Conservation (phyloP, 345 rosid genomes). For the Murraya koenigii region DNA sequence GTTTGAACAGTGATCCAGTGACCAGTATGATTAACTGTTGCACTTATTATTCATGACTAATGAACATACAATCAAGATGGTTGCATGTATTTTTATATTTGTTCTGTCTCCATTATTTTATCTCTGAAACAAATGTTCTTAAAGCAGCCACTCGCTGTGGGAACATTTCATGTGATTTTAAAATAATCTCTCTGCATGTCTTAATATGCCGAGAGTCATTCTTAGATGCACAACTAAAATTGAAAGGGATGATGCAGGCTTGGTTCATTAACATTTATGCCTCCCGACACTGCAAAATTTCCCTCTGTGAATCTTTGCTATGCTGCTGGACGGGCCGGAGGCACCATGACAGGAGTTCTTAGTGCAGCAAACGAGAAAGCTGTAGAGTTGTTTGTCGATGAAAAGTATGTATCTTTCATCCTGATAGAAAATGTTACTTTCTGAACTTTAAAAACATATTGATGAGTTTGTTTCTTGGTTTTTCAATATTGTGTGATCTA, state of each 20-base stretch:
- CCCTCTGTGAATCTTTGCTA: constrained; percentile 97
- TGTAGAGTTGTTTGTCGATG: constrained; percentile 77
- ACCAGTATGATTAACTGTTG: neutral
- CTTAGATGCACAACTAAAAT: neutral
- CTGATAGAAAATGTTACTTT: constrained; percentile 4
- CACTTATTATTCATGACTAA: neutral
- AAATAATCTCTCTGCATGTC: neutral
- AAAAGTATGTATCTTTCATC: constrained; percentile 47
- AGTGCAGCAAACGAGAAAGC: constrained; percentile 96
- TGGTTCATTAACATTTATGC: constrained; percentile 84
- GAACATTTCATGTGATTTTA: neutral
- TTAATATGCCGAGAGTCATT: neutral
- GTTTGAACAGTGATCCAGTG: neutral
- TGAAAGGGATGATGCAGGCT: constrained; percentile 46
- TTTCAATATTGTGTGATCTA: neutral
- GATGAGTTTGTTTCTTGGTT: neutral
- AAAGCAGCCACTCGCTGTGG: neutral
- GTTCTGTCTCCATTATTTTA: neutral
- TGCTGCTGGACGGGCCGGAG: constrained; percentile 97
- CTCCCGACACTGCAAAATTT: constrained; percentile 84
- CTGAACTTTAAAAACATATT: neutral
- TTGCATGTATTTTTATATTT: neutral
- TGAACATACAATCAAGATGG: neutral
- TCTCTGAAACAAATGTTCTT: neutral
- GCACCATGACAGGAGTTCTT: constrained; percentile 99